Evolutionary conservation across 495 filamentous ascomycete species (phyloP), one percentile per base, ranked within the genome.

Genomic region (Aspergillus sparsus): DNA sequence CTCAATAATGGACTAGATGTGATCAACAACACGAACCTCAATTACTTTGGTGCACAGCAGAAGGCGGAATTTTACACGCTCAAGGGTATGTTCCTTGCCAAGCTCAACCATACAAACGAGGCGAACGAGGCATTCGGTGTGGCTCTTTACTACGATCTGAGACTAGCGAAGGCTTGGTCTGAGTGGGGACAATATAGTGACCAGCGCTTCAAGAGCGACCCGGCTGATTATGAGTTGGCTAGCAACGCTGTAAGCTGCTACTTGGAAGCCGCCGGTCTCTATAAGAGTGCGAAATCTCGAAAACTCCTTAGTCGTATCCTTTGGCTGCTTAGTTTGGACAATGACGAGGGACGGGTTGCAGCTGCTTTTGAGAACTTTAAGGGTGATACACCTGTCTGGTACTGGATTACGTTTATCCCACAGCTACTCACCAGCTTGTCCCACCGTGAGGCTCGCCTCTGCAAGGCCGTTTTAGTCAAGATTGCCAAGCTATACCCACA

Each of bases 171-270:
- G 73, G 95, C 95, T 6, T 99, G 95, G 95, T 93, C 94, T 57
- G 95, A 98, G 74, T 99, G 95, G 95, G 95, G 93, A 47, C 91
- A 93, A 66, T 99, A 96, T 77, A 97, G 94, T 70, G 95, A 99
- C 70, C 85, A 88, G 53, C 87, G 92, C 37, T 99, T 96, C 80
- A 98, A 96, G 74, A 87, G 89, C 53, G 87, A 96, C 59, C 88
- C 92, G 0, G 77, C 81, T 2, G 88, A 97, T 64, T 82, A 93
- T 56, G 84, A 84, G 45, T 82, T 89, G 56, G 95, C 93, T 3
- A 89, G 87, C 59, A 93, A 93, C 74, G 94, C 95, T 0, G 83
- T 98, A 15, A 96, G 92, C 62, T 97, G 93, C 66, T 99, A 98
- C 68, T 80, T 98, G 36, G 95, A 99, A 71, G 95, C 95, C 36